These are phyloP conservation scores for Daldinia loculata DNA, from an alignment of 495 filamentous ascomycete genomes.

Conservation along the genomic window DNA sequence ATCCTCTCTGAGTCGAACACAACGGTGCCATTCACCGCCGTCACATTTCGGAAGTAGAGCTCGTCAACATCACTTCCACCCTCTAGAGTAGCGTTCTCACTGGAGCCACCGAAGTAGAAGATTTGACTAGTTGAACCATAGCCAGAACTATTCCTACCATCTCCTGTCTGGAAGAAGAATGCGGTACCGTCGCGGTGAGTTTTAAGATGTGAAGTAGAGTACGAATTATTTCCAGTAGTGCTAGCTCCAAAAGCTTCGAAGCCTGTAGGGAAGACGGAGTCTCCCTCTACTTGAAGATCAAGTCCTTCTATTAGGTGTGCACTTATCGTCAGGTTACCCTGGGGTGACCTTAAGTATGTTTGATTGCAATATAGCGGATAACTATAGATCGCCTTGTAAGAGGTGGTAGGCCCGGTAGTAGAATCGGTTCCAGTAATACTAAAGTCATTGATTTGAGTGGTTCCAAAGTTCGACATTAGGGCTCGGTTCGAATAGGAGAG, in stretches of 20 bases:
- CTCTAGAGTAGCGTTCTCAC: constrained; percentile 14
- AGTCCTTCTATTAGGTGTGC: constrained; percentile 68
- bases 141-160: constrained; percentile 53
- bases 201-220: constrained; percentile 50
- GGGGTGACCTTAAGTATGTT: constrained; percentile 53
- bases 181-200: constrained; percentile 66
- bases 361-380: constrained; percentile 72
- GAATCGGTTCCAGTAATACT: constrained; percentile 64
- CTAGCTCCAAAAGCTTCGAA: constrained; percentile 57
- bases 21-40: constrained; percentile 41
- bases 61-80: constrained; percentile 23
- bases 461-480: constrained; percentile 62
- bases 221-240: constrained; percentile 27
- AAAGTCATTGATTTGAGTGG: constrained; percentile 68
- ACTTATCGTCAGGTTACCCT: constrained; percentile 66
- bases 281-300: constrained; percentile 58
- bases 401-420: constrained; percentile 49
- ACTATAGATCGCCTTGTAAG: constrained; percentile 57
- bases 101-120: constrained; percentile 58
- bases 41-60: constrained; percentile 48
- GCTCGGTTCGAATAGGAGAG: constrained; percentile 67
- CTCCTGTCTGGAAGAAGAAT: constrained; percentile 58
- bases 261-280: constrained; percentile 67
- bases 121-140: constrained; percentile 65
- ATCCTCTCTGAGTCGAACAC: constrained; percentile 45